Base-by-base conservation (phyloP, 257 asterid species). In the Capsicum chinense region DNA sequence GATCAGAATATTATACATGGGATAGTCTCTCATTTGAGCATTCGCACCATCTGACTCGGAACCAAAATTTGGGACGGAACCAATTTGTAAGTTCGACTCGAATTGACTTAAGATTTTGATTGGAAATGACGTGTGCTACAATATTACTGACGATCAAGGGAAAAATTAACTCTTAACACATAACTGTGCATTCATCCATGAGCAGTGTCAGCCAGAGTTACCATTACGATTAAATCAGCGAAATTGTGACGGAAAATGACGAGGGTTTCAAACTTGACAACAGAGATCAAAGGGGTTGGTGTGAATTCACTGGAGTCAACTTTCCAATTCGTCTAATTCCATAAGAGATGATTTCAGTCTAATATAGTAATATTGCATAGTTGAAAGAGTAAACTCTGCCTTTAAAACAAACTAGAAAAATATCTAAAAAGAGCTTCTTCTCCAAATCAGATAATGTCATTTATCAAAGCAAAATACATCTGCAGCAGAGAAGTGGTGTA, bases 291-390 rank as follows among this genome's bases (percentile, higher is more conserved):
- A 76, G 1, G 47, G 14, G 63, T 21, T 70, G 1, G 59, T 73
- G 80, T 73, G 76, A n/a, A 47, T 48, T 12, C 80, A 73, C 80
- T 11, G 42, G 48, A 73, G 80, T 76, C 62, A 76, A 52, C 47
- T 76, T 76, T 76, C 62, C 47, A 76, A 50, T 52, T 50, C 21
- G 52, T 76, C 63, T 21, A 56, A 21, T 52, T 76, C 48, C 81
- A 13, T 52, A 50, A 50, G 59, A 50, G 62, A 13, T 21, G 62
- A 26, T 15, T 52, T 21, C 47, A 52, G 14, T 52, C 63, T 12
- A 52, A 74, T 52, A 50, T 76, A 12, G 81, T 12, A 52, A 50
- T 52, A 50, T 76, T 21, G 81, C 60, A 52, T 12, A 76, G 9
- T 21, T 62, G 42, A 15, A 21, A 13, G 80, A 21, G 37, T 52